Base-by-base conservation (phyloP, 2,329 filamentous ascomycete genomes). In the Celoporthe dispersa region DNA sequence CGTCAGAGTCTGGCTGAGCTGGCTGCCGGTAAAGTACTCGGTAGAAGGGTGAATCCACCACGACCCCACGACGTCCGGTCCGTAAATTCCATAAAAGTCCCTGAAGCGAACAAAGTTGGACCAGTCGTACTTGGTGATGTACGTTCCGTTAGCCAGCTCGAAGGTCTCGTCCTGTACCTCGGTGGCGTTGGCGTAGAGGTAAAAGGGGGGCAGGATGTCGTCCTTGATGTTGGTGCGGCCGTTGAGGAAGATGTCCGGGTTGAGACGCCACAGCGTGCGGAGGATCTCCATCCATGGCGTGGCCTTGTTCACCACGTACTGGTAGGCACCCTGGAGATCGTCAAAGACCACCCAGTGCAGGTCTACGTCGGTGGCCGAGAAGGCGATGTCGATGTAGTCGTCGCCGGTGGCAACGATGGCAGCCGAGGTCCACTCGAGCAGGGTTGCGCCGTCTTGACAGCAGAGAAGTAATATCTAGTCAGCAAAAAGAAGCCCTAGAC, bases 121-220 rank as follows among this genome's bases (percentile, higher is more conserved):
- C 71, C 83, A 82, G 68, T 80, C 77, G 70, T 88, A 87, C 76
- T 88, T 87, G 2, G 83, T 86, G 70, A 87, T 80, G 69, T 84
- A 87, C 1, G 78, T 79, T 0, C 84, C 84, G 64, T 85, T 82
- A 0, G 78, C 78, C 37, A 78, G 80, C 66, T 82, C 78, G 84
- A 84, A 87, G 1, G 85, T 87, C 77, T 87, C 84, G 75, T 87
- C 85, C 73, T 86, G 84, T 4, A 87, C 82, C 60, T 86, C 86
- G 16, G 82, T 84, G 14, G 80, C 79, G 6, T 74, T 76, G 3
- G 78, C 69, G 69, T 85, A 85, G 55, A 84, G 81, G 2, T 76
- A 75, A 8, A 85, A 76, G 0, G 80, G 75, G 0, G 85, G 84
- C 8, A 87, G 77, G 1, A 76, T 73, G 31, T 81, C 84, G 68